Conservation (phyloP, 306 rosid species). For the Ceratonia siliqua region DNA sequence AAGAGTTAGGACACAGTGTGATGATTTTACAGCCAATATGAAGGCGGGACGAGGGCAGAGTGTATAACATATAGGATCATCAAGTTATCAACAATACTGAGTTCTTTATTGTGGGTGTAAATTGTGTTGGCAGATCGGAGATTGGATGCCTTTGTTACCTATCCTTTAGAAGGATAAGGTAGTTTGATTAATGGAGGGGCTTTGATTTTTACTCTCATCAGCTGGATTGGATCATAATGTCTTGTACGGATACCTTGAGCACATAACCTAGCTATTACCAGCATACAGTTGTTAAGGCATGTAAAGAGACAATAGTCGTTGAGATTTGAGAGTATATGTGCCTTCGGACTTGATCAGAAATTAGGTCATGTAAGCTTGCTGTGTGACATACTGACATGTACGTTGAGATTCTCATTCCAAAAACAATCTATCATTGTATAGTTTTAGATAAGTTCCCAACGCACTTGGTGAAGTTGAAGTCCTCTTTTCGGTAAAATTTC, state of each 20-base stretch:
- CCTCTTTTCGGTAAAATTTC: too few relatives aligned
- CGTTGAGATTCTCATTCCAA: neutral
- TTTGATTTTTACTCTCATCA: neutral
- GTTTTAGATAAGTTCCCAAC: neutral
- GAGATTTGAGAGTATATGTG: neutral
- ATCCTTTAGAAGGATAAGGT: too few relatives aligned
- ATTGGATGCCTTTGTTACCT: too few relatives aligned
- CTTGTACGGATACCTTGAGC: constrained; percentile 1
- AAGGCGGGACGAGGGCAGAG: too few relatives aligned
- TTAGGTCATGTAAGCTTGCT: neutral
- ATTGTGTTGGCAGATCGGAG: too few relatives aligned
- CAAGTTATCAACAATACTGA: neutral
- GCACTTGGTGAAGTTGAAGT: neutral
- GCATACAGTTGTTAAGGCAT: neutral
- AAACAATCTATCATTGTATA: neutral
- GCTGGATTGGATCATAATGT: neutral
- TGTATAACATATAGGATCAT: neutral
- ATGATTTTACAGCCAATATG: too few relatives aligned
- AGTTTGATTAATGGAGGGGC: neutral
- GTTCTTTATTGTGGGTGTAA: neutral
- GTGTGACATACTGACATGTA: neutral
- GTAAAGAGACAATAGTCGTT: neutral
- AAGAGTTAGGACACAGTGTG: too few relatives aligned
- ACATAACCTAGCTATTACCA: neutral
- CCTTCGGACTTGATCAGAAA: constrained; percentile 12